Base-by-base conservation (phyloP, 163 green algal genomes). In the Chlamydomonas reinhardtii region DNA sequence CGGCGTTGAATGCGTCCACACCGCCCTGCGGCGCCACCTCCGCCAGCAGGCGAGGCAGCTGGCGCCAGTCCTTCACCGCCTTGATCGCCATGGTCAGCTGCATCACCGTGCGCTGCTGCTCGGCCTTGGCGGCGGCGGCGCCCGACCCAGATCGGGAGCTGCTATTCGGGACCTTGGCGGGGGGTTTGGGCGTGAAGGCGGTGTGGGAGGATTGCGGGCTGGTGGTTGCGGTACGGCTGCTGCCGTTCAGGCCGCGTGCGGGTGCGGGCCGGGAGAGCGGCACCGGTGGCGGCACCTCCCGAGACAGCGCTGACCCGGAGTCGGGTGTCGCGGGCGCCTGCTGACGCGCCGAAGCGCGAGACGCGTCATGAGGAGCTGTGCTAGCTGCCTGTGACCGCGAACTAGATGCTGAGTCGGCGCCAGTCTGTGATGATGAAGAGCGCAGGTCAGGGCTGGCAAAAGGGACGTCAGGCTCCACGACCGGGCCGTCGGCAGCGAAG, bases 1-100 rank as follows among this genome's bases (percentile, higher is more conserved):
- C 73, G 54, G 80, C 80, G 20, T 66, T 86, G 70, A 86, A 86
- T 29, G 80, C 48, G 56, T 86, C 80, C 68, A 86, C 52, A 2
- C 56, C 31, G 32, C 19, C 68, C 32, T 1, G 16, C 31, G 29
- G 16, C 52, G 35, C 34, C 66, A 76, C 34, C 25, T 73, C 27
- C 6, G 24, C 56, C 37, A 86, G 70, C 54, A 86, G 80, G 16
- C 34, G 48, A 16, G 80, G 80, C 70, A 86, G 80, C 54, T 73
- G 80, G 16, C 80, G 80, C 80, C 80, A 86, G 80, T 86, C 71
- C 25, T 70, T 32, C 34, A 79, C 80, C 2, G 32, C 64, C 69
- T 86, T 86, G 59, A 86, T 79, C 20, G 70, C 70, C 56, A 73
- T 31, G 6, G 80, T 86, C 48, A 69, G 80, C 48, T 86, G 69